Conservation (phyloP, 495 filamentous ascomycete species). For the Stereocaulon alpinum region DNA sequence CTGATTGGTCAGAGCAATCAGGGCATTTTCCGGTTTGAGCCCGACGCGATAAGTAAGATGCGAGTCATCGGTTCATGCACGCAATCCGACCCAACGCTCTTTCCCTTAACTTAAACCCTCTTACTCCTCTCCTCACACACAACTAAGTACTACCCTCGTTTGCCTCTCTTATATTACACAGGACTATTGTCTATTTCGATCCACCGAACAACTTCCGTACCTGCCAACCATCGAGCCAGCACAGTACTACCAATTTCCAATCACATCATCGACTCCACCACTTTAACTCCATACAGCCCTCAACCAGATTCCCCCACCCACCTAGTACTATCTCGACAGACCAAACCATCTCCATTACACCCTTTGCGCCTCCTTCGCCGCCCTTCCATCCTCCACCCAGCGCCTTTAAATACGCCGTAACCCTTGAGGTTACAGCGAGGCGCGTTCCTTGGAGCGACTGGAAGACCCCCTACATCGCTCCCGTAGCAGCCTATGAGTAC, state of each 20-base stretch:
- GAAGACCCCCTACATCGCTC: conserved; percentile 35
- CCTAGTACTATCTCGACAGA: neutral
- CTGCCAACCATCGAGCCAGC: neutral
- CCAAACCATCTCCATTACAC: neutral
- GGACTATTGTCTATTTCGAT: neutral
- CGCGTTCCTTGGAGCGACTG: conserved; percentile 55
- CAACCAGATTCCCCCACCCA: neutral
- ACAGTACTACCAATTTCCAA: neutral
- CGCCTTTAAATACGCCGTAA: conserved; percentile 79
- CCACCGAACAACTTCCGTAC: neutral
- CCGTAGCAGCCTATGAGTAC: conserved; percentile 73
- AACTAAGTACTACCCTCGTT: neutral
- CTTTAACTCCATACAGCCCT: neutral
- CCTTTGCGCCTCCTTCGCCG: neutral
- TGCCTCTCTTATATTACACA: too few relatives aligned
- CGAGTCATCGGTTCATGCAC: neutral
- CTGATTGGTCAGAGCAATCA: neutral
- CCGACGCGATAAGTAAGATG: neutral
- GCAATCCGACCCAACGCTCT: neutral
- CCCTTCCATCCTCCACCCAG: conserved; percentile 25
- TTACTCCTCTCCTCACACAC: neutral
- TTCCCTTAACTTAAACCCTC: neutral
- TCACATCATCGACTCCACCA: neutral
- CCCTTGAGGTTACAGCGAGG: conserved; percentile 79
- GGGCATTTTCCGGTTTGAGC: neutral